Conservation (phyloP, 2,329 filamentous ascomycete genomes). For the Nakataea oryzae region DNA sequence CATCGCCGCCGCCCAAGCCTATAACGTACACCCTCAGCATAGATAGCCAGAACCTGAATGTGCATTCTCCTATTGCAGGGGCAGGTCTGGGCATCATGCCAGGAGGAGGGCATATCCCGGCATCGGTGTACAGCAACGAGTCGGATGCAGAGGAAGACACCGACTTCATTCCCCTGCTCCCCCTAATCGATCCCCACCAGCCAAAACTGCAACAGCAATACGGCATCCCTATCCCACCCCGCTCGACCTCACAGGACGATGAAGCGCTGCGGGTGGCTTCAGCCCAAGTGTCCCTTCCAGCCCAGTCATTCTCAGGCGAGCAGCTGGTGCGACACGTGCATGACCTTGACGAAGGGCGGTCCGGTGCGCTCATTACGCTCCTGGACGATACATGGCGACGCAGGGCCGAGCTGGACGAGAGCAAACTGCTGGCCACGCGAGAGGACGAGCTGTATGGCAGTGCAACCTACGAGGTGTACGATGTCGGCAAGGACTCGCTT, state of each 20-base stretch:
- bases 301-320: conserved; percentile 24
- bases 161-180: conserved; percentile 11
- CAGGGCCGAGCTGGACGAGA: conserved; percentile 21
- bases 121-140: conserved; percentile 6
- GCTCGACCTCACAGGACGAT: not conserved
- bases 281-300: conserved; percentile 3
- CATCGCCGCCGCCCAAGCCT: conserved; percentile 5
- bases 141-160: conserved; percentile 6
- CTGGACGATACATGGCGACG: conserved; percentile 22
- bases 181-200: conserved; percentile 4
- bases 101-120: conserved; percentile 2
- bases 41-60: conserved; percentile 1
- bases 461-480: conserved; percentile 47
- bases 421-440: conserved; percentile 13
- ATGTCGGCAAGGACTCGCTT: conserved; percentile 35
- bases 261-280: conserved; percentile 27
- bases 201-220: conserved; percentile 16
- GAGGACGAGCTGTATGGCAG: conserved; percentile 30
- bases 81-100: not conserved
- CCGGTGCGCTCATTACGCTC: conserved; percentile 24
- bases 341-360: conserved; percentile 26
- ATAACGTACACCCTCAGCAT: conserved; percentile 5
- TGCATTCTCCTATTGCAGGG: not conserved
- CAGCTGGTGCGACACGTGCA: conserved; percentile 30
- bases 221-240: not conserved